Base-by-base conservation (phyloP, 768 basidiomycete species). In the Serendipita sp. region DNA sequence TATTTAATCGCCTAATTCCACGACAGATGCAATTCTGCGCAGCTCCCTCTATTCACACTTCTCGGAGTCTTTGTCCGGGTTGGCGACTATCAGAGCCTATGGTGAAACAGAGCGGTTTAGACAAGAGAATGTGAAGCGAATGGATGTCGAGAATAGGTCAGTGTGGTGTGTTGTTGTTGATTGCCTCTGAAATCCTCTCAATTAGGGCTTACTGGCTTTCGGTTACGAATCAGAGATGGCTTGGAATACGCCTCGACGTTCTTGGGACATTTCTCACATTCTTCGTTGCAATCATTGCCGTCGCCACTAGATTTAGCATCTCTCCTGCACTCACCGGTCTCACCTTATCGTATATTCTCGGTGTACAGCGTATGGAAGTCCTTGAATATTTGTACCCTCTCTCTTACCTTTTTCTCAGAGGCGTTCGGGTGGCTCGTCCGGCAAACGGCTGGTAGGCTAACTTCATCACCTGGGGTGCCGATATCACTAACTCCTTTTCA, bases 31-130 rank as follows among this genome's bases (percentile, higher is more conserved):
- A 30, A 79, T 95, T n/a, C 73, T 96, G 34, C 84, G 92, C 30
- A 88, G 89, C 0, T 85, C 86, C 0, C 75, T 97, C 16, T 96
- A 96, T 72, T 85, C 91, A 0, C 91, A 94, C 71, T 96, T 96
- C 74, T 89, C 90, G 2, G 93, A 96, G 75, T 89, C 87, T 34
- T 77, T 96, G 10, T 85, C 86, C 10, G 94, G 94, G 16, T 74
- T 95, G 44, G 80, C 88, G 0, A 93, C 91, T 5, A 92, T 95
- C 62, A 83, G 91, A 34, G 91, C 91, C 0, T 96, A 95, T 66
- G 85, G 86, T 10, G 93, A 90, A 71, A 72, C 80, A 2, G 78
- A 83, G 2, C 81, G 92, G 13, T 98, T 96, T 78, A 75, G 79
- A 51, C 72, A 73, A 4, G 88, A 91, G 65, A 98, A 94, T 69